A percentile compares a stretch with the other conserved stretches of the same genome.
Evolutionary conservation across 176 grass and related monocot species (phyloP).

Genomic region (Bothriochloa decipiens): DNA sequence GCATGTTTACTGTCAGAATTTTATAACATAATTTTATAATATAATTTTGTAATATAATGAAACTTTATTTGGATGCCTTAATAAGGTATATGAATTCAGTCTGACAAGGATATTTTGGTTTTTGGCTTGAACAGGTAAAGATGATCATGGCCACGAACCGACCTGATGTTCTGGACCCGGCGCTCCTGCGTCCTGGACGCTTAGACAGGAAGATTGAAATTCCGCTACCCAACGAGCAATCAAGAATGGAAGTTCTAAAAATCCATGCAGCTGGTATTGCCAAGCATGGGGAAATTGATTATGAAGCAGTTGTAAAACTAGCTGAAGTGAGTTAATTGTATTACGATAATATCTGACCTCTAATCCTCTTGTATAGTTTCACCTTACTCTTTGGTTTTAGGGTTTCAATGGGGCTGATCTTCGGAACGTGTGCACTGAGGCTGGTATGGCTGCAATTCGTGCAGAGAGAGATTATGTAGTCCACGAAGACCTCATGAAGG

Average conservation of each 20-base stretch:
- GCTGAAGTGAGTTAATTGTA: slow-evolving; percentile 70
- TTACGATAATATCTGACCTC: neutral
- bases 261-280: slow-evolving; percentile 96
- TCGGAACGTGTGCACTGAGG: slow-evolving; percentile 96
- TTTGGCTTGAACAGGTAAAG: slow-evolving; percentile 71
- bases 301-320: slow-evolving; percentile 96
- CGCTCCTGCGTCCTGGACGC: slow-evolving; percentile 87
- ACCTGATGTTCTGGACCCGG: slow-evolving; percentile 95
- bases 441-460: slow-evolving; percentile 97
- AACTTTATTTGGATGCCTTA: neutral
- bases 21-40: neutral
- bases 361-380: neutral
- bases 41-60: neutral
- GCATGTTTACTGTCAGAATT: neutral
- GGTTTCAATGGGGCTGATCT: slow-evolving; percentile 98
- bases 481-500: slow-evolving; percentile 99
- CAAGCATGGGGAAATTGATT: slow-evolving; percentile 98
- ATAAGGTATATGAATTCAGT: neutral
- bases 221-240: slow-evolving; percentile 92
- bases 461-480: slow-evolving; percentile 97
- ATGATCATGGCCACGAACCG: slow-evolving; percentile 99
- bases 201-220: slow-evolving; percentile 98
- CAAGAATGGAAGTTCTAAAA: slow-evolving; percentile 96
- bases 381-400: slow-evolving; percentile 44
- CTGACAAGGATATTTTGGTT: slow-evolving; percentile 8